Evolutionary conservation across 768 basidiomycete genomes (phyloP).

Genomic region (Agrocybe praecox): DNA sequence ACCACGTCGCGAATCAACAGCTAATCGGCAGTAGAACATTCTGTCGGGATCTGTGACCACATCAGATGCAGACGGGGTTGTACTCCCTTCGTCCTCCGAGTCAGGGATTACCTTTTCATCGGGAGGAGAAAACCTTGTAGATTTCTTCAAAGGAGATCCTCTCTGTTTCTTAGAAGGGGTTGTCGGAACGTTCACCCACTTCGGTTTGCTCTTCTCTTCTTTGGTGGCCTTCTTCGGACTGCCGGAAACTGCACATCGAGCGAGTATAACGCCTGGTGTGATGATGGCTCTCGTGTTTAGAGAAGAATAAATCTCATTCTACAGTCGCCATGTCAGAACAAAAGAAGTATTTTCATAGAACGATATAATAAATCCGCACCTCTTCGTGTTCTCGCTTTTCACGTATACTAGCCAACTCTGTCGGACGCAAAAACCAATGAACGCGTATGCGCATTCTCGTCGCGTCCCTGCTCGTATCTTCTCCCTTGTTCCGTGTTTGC

Average conservation of each 20-base stretch:
- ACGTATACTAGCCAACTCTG: conserved; percentile 61
- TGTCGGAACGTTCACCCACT: conserved; percentile 13
- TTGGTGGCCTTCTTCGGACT: conserved; percentile 13
- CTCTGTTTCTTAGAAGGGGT: conserved; percentile 20
- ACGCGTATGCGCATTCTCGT: conserved; percentile 57
- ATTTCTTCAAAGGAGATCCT: conserved; percentile 24
- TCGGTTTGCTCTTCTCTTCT: conserved; percentile 11
- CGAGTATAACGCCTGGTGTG: conserved; percentile 51
- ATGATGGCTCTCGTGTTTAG: conserved; percentile 50
- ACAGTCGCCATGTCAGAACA: not conserved
- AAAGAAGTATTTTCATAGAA: not conserved
- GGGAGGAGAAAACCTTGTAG: conserved; percentile 10
- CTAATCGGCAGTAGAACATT: conserved; percentile 58
- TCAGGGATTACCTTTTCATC: conserved; percentile 15
- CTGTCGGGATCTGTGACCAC: conserved; percentile 23
- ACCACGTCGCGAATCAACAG: conserved; percentile 59
- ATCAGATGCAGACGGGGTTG: not conserved
- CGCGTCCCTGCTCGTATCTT: conserved; percentile 29
- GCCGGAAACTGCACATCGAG: conserved; percentile 51
- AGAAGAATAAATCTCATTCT: conserved; percentile 82
- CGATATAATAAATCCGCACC: conserved; percentile 59
- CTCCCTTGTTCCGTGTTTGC: conserved; percentile 43
- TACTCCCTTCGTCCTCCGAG: conserved; percentile 21
- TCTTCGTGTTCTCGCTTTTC: conserved; percentile 61
- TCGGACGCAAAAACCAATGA: conserved; percentile 78